Base-by-base conservation (phyloP, 2,329 filamentous ascomycete genomes). In the Taxawa tesnikishii region DNA sequence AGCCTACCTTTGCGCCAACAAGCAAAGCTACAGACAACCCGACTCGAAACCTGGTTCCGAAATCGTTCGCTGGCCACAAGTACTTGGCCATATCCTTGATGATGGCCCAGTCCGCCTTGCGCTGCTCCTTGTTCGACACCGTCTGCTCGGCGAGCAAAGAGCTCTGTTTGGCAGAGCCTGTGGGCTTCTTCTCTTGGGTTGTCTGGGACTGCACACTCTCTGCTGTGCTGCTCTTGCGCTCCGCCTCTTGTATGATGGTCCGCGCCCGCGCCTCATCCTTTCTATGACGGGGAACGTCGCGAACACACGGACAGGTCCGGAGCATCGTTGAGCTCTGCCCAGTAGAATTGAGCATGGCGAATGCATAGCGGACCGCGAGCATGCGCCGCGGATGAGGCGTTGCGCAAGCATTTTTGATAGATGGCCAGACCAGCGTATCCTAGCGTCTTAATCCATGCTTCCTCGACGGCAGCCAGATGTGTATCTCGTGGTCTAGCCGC, bases 1-100 rank as follows among this genome's bases (percentile, higher is more conserved):
- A 32, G 39, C 50, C 51, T 46, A 75, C 75, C 68, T 98, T 98
- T 52, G 85, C 84, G 37, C 87, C 83, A 14, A 98, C 62, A 23
- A 98, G 68, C 40, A 98, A 61, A 6, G 70, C 74, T 3, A 98
- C 70, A n/a, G 88, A 85, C 29, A 93, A 61, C 8, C 81, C 73
- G 19, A 98, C 90, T 40, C 90, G 77, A 40, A 87, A 61, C 53
- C 92, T 83, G 3, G 85, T 92, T 34, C 77, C 77, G 48, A 82
- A 56, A 50, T 81, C 83, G 55, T 87, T 67, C 59, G 90, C 93
- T 14, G 90, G 90, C 90, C 90, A 98, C 14, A 98, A 65, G 56
- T 98, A 98, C 40, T 78, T 78, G 38, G 80, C 78, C 88, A 98
- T 96, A 56, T 98, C 88, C 60, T 82, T 92, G 68, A 98, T 90